Base-by-base conservation (phyloP, 805 yeast species). In the Cyberlindnera samutprakarnensis region DNA sequence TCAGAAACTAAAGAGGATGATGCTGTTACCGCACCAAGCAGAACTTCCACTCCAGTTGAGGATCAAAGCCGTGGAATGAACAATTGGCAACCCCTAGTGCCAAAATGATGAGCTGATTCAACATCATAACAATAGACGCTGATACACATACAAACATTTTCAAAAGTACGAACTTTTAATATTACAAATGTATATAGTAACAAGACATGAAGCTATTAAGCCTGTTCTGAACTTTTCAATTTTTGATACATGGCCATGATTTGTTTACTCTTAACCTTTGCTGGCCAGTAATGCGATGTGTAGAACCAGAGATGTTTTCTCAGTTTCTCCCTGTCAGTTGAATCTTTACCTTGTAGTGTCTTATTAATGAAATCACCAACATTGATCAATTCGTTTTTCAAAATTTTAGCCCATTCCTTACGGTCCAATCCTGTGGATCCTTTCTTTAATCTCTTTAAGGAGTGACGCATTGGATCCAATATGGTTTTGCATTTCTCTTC, bases 281-380 rank as follows among this genome's bases (percentile, higher is more conserved):
- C 82, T 3, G 96, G 96, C 96, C 96, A 86, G 60, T 76, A 86
- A 33, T 72, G 69, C 14, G 87, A 68, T 5, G 92, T 85, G 53
- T 79, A 85, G 19, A 82, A 72, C 95, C 96, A 86, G 37, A 86
- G 57, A 47, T 85, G 92, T 51, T 71, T 78, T 36, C 64, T 62
- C 36, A 61, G 45, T 47, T 64, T 69, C 6, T 57, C 64, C 18
- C 61, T 50, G 15, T 61, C 61, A 4, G 47, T 46, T 3, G 39
- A 39, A 1, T 27, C 19, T 23, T 51, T 46, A 13, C 53, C 45
- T 12, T 37, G 36, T 15, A 62, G 64, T 24, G 57, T 57, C 32
- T 56, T 47, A 22, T 63, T 71, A 33, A 85, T 85, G 47, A 72
- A 78, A 41, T 78, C 76, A 18, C 95, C 95, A 28, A 86, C 78